These are phyloP conservation scores for Xylaria sp. DNA, from an alignment of 2,329 filamentous ascomycete species.

Conservation along the genomic window DNA sequence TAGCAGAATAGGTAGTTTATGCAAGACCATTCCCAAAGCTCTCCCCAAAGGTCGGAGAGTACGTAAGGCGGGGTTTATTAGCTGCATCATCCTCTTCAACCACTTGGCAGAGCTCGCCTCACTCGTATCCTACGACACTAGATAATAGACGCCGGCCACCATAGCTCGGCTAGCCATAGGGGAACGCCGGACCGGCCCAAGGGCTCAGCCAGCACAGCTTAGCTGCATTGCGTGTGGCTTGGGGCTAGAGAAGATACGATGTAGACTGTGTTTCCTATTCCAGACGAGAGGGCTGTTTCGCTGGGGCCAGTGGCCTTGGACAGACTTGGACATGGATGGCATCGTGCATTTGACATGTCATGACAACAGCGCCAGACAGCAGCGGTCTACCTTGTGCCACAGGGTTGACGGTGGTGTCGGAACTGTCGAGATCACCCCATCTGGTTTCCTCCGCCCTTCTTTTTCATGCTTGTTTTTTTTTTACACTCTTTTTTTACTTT, in stretches of 20 bases:
- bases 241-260: conserved; percentile 16
- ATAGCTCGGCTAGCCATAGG: conserved; percentile 1
- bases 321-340: neutral
- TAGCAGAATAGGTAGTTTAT: no score
- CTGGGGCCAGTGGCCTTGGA: neutral
- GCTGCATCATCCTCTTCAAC: conserved; percentile 20
- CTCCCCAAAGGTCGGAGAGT: neutral
- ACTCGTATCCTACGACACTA: conserved; percentile 15
- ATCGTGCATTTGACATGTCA: conserved; percentile 25
- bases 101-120: neutral
- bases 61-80: conserved; percentile 15
- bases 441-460: neutral
- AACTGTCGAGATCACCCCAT: conserved; percentile 2
- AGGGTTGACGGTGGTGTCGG: neutral
- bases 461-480: neutral
- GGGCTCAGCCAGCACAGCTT: conserved; percentile 14
- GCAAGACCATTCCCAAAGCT: no score
- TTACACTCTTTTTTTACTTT: neutral
- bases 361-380: neutral
- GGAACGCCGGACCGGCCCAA: conserved; percentile 17
- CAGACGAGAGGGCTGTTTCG: neutral
- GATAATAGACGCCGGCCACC: conserved; percentile 2
- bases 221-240: conserved; percentile 25
- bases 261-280: conserved; percentile 6
- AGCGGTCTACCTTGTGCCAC: neutral